Conservation (phyloP, 1,284 basidiomycete species). For the Ceratobasidium theobromae region DNA sequence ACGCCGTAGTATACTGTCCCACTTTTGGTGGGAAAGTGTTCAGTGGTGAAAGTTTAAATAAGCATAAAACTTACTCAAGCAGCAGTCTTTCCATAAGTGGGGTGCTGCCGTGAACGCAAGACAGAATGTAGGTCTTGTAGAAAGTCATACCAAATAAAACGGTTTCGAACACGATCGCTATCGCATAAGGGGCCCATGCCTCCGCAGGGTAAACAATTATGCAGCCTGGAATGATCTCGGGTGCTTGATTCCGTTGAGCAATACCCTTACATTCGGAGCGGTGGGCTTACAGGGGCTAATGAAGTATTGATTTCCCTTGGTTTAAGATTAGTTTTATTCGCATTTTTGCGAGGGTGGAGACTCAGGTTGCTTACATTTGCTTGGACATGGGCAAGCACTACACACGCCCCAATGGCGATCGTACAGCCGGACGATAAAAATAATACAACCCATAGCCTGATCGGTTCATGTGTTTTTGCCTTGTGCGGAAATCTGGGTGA, state of each 20-base stretch:
- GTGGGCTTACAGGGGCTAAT: neutral
- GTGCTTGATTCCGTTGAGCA: neutral
- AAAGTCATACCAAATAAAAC: neutral
- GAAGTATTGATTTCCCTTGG: neutral
- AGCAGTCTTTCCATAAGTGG: neutral
- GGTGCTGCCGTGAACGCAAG: neutral
- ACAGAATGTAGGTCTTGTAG: neutral
- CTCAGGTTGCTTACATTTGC: neutral
- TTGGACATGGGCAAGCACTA: neutral
- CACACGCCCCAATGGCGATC: neutral
- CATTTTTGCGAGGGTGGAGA: neutral
- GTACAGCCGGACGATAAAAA: neutral
- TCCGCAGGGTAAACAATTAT: neutral
- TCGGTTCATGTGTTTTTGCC: neutral
- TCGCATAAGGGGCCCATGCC: conserved; percentile 8
- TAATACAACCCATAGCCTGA: neutral
- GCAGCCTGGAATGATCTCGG: conserved; percentile 4
- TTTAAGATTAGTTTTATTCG: neutral
- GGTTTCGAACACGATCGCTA: neutral
- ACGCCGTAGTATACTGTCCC: conserved; percentile 6
- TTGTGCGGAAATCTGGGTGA: neutral
- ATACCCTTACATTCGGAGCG: neutral
- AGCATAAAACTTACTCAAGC: neutral
- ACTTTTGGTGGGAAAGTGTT: neutral
- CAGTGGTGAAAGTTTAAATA: neutral